These are phyloP conservation scores for Agaricus bisporus DNA, from an alignment of 768 basidiomycete species.

Conservation along the genomic window DNA sequence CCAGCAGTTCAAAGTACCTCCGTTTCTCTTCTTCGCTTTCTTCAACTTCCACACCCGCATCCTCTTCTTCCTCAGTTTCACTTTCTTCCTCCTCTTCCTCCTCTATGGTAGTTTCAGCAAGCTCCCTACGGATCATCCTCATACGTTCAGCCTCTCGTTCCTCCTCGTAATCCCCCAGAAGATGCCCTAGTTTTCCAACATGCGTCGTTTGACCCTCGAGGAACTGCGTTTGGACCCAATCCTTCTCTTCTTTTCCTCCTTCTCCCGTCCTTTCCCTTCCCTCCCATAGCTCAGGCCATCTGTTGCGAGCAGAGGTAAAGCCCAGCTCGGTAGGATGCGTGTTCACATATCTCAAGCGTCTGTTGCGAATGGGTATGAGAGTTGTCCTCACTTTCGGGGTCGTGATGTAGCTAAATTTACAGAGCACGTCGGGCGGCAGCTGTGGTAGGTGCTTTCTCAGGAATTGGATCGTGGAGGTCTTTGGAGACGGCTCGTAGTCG, in stretches of 20 bases:
- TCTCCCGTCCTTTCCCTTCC: conserved; percentile 46
- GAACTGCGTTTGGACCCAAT: conserved; percentile 63
- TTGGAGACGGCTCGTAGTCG: conserved; percentile 58
- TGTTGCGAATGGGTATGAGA: conserved; percentile 63
- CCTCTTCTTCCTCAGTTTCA: conserved; percentile 21
- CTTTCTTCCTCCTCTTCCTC: conserved; percentile 64
- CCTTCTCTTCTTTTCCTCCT: conserved; percentile 59
- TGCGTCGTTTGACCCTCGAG: conserved; percentile 48
- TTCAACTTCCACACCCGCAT: conserved; percentile 16
- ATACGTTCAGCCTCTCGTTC: conserved; percentile 66
- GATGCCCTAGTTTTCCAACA: conserved; percentile 61
- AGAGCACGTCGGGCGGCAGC: conserved; percentile 62
- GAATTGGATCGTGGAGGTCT: conserved; percentile 53
- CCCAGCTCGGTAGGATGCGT: conserved; percentile 49
- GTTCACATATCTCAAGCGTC: conserved; percentile 58
- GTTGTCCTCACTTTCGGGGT: conserved; percentile 60
- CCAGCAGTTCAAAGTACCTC: conserved; percentile 46
- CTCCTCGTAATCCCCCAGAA: conserved; percentile 72
- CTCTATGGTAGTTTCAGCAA: conserved; percentile 39
- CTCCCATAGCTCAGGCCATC: conserved; percentile 68
- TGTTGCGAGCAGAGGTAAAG: conserved; percentile 43
- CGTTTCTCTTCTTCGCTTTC: conserved; percentile 47
- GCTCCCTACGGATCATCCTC: conserved; percentile 35
- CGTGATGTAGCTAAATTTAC: conserved; percentile 37
- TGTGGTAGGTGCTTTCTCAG: conserved; percentile 50